A percentile compares a stretch with the other conserved stretches of the same genome.
Evolutionary conservation across 306 rosid genomes (phyloP).

Genomic region (Canavalia gladiata): DNA sequence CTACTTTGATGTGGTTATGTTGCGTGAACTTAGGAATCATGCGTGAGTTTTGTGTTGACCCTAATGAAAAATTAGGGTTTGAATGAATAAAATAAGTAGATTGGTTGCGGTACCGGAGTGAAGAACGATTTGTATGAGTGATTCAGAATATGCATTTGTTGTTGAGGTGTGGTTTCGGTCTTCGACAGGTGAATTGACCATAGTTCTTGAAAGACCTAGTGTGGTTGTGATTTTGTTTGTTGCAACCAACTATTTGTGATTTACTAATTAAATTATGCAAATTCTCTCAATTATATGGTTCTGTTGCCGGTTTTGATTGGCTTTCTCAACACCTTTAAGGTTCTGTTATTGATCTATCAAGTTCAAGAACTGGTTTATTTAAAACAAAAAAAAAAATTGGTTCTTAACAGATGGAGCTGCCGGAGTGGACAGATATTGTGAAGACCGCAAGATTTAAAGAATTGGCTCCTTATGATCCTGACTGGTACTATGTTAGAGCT

Average conservation of each 20-base stretch:
- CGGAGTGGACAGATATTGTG: slow-evolving; percentile 78
- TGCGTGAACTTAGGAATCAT: neutral
- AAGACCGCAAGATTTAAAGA: slow-evolving; percentile 81
- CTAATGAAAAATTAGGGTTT: neutral
- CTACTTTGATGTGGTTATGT: neutral
- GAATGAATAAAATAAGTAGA: neutral
- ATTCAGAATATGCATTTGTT: neutral
- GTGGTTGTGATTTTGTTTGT: neutral
- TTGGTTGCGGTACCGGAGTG: neutral
- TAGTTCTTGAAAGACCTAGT: neutral
- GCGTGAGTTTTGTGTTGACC: neutral
- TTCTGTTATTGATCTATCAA: neutral
- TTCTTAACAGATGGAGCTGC: slow-evolving; percentile 68
- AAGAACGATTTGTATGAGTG: neutral
- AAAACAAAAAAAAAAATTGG: no score
- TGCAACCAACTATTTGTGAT: neutral
- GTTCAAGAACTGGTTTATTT: neutral
- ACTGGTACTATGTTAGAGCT: slow-evolving; percentile 80
- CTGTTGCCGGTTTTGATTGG: neutral
- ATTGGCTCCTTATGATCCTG: slow-evolving; percentile 84
- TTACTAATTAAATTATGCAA: neutral
- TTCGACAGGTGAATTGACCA: neutral
- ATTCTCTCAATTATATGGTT: neutral
- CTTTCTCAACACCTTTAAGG: neutral
- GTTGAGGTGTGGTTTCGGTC: neutral